Base-by-base conservation (phyloP, 2,329 filamentous ascomycete species). In the Pseudogymnoascus sp. region DNA sequence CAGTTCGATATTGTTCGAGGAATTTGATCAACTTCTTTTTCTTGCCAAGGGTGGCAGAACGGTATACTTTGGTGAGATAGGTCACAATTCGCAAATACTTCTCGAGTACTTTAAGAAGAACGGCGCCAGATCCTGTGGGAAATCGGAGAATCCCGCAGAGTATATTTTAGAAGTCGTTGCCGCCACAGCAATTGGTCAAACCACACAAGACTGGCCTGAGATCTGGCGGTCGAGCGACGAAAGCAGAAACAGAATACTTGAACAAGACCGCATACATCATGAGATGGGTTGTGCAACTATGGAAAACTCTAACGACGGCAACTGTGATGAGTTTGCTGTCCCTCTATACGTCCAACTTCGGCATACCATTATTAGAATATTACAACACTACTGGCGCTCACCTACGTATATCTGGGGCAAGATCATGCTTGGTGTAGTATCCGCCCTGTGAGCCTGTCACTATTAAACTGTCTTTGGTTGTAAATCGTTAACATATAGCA, bases 331-430 rank as follows among this genome's bases (percentile, higher is more conserved):
- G 28, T 31, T 31, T 31, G 28, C 28, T 31, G 28, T 31, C 28
- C 28, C 28, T 31, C 28, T 31, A 7, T 31, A 31, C 28, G 28
- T 1, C 28, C 28, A 31, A 31, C 28, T 31, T 31, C 28, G 28
- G 6, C 28, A 31, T 31, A 31, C 28, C 5, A 31, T 31, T 31
- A 31, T 31, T 31, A 31, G 88, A 65, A 83, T 89, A 8, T 89
- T 89, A 74, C 79, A 87, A 69, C 88, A 90, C 71, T 89, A 89
- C 77, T 91, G 88, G 88, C 83, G 88, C 59, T 88, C 82, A 2
- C 89, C 88, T 0, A 79, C 82, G 1, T 91, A 91, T 75, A 88
- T 91, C 69, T 90, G 88, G 75, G 84, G 86, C 63, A 91, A 91
- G 76, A 69, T 79, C 1, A 75, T 79, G 2, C 81, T 89, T 31